Base-by-base conservation (phyloP, 495 filamentous ascomycete species). In the Aspergillus cristatus region DNA sequence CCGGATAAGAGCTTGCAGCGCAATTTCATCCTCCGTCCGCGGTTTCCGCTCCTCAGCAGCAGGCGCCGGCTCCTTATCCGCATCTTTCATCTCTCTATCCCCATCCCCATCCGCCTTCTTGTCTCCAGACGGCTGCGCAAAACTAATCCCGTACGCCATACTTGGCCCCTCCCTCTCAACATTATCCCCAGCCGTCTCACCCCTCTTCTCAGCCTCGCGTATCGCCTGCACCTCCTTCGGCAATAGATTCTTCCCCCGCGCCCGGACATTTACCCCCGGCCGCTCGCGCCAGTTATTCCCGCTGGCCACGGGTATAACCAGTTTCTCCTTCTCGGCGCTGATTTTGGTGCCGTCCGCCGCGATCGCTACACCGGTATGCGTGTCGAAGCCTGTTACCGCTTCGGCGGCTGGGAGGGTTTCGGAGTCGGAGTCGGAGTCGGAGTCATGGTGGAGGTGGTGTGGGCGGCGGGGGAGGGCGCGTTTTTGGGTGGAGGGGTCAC, bases 281-380 rank as follows among this genome's bases (percentile, higher is more conserved):
- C 66, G 54, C 40, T 79, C 78, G 48, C 78, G 75, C 83, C 82
- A 86, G 51, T 87, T 77, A 34, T 80, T 76, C 53, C 82, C 84
- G 54, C 70, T 71, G 40, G 78, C 68, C 10, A 71, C 71, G 10
- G 67, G 67, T 37, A 91, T 91, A 16, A 85, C 70, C 16, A 84
- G 59, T 10, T 72, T 70, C 35, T 57, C 53, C 33, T 71, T 66
- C 12, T 48, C 57, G 22, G 60, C 41, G 26, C 43, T 53, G 7
- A 48, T 43, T 18, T 46, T 36, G 12, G 43, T 25, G 11, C 54
- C 55, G 20, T 68, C 59, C 20, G 61, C 58, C 8, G 63, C 55
- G 28, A 81, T 63, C 8, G 69, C 74, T 8, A 64, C 71, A 17
- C 78, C 78, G 1, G 73, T 69, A 6, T 58, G 50, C 1, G 65